A percentile compares a stretch with the other conserved stretches of the same genome.
Conservation (phyloP, 2,329 filamentous ascomycete species). For the Microcera coccophila region DNA sequence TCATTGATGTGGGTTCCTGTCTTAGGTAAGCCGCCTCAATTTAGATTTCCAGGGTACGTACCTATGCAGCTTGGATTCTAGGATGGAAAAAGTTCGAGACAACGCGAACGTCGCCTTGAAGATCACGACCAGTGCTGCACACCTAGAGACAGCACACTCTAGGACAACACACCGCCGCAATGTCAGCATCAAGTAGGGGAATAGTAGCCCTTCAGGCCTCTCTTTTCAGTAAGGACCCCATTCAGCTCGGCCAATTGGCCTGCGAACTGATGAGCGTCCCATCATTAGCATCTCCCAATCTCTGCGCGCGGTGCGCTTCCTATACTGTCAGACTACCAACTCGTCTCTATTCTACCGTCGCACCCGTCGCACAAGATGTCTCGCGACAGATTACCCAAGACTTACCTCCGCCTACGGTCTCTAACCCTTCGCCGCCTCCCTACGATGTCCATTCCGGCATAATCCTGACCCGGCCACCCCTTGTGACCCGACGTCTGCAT, state of each 20-base stretch:
- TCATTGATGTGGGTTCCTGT: not conserved
- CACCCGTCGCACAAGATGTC: constrained; percentile 20
- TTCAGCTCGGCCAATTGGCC: not conserved
- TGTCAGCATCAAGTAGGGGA: constrained; percentile 58
- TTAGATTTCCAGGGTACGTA: constrained; percentile 20
- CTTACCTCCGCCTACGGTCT: constrained; percentile 13
- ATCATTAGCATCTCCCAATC: constrained; percentile 26
- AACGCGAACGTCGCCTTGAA: constrained; percentile 14
- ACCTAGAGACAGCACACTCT: constrained; percentile 9
- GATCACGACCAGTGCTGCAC: constrained; percentile 12
- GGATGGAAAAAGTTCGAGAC: constrained; percentile 27
- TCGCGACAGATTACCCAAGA: constrained; percentile 18
- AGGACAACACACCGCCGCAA: constrained; percentile 17
- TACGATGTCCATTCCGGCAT: constrained; percentile 62
- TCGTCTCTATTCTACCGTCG: constrained; percentile 36
- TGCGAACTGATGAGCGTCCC: not conserved
- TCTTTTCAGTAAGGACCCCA: constrained; percentile 44
- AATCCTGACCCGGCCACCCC: constrained; percentile 81
- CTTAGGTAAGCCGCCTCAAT: constrained; percentile 6
- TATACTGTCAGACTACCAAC: constrained; percentile 25
- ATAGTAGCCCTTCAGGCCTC: constrained; percentile 46
- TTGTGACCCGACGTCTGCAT: constrained; percentile 78
- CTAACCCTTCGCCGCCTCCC: constrained; percentile 18
- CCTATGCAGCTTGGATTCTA: constrained; percentile 8
- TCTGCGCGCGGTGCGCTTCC: constrained; percentile 39